A percentile compares a stretch with the other conserved stretches of the same genome.
phyloP scores from a whole-genome alignment of 768 basidiomycete species.

The Mycena polygramma region DNA sequence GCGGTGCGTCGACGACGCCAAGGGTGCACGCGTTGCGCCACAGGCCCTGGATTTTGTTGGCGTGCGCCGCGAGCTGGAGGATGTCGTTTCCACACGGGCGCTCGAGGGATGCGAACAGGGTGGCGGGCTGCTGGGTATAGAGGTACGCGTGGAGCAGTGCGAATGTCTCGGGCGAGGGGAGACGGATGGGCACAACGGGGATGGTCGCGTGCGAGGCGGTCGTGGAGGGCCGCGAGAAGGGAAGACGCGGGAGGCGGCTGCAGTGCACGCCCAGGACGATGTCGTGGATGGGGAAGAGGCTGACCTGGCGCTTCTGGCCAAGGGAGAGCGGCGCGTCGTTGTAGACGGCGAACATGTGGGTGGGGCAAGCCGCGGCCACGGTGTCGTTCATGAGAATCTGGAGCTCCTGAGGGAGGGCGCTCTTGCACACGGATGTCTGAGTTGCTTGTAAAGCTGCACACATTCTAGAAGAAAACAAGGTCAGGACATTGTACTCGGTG shows the following conservation, averaged over 20 bases:
- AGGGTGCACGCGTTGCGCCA: conserved; percentile 66
- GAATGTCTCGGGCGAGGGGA: conserved; percentile 69
- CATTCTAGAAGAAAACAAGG: conserved; percentile 33
- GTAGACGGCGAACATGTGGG: conserved; percentile 53
- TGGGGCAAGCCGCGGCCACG: conserved; percentile 42
- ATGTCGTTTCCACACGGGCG: conserved; percentile 43
- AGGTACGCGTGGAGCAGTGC: conserved; percentile 61
- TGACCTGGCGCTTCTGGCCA: conserved; percentile 43
- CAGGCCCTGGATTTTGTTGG: conserved; percentile 50
- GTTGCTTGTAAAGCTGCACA: conserved; percentile 30
- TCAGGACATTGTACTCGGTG: conserved; percentile 10
- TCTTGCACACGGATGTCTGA: background rate
- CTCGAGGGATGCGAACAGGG: conserved; percentile 57
- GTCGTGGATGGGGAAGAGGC: conserved; percentile 58
- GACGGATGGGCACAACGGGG: conserved; percentile 64
- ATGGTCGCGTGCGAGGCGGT: conserved; percentile 40
- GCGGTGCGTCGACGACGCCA: conserved; percentile 61
- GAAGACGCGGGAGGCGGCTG: conserved; percentile 51
- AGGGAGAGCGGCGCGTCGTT: conserved; percentile 42
- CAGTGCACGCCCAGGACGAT: conserved; percentile 57
- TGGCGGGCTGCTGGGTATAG: conserved; percentile 59
- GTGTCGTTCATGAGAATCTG: conserved; percentile 43
- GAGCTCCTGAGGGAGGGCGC: conserved; percentile 40
- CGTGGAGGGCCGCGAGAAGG: conserved; percentile 36
- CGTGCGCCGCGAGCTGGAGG: conserved; percentile 28